Base-by-base conservation (phyloP, 208 protist species). In the Phytomonas francai region DNA sequence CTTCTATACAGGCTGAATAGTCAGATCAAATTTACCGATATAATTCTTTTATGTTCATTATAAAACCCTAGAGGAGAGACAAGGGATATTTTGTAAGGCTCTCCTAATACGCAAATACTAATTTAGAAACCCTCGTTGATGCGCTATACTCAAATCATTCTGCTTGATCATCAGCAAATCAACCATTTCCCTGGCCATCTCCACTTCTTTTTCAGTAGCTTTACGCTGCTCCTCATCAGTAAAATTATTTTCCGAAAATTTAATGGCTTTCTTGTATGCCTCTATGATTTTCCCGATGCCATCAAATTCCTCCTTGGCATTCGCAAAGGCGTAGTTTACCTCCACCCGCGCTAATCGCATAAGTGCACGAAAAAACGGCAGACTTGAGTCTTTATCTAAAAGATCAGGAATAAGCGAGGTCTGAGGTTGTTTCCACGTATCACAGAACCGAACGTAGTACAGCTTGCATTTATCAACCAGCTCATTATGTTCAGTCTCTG, bases 221-320 rank as follows among this genome's bases (percentile, higher is more conserved):
- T 59, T 9, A 57, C 62, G 27, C 68, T 59, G 14, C 68, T 45
- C 33, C 63, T 65, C 29, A 60, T 28, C 33, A 72, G 51, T 3
- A 80, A 68, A 69, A 63, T 94, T 93, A 32, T 56, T 65, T 36
- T 83, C 70, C 28, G 79, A 77, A 58, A 93, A 97, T 12, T 80
- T 73, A 42, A 93, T 67, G 6, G 70, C 84, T 16, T 78, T 66
- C 49, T 85, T 67, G 77, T 83, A 93, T 67, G 77, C 79, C 31
- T 75, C 71, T 67, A 75, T 76, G 42, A 75, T 62, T 19, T 65
- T 45, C 12, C 79, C 75, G 57, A 93, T 85, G 59, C 76, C 76
- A 45, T 95, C 85, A 71, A 92, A 97, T 71, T 95, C 87, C 51
- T 85, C 85, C 69, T 88, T 87, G 31, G 85, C 72, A 32, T 70